Percentiles rank a stretch among this genome's conserved stretches.
These are phyloP conservation scores for Candida adriatica DNA, from an alignment of 805 yeast genomes.

Conservation along the genomic window DNA sequence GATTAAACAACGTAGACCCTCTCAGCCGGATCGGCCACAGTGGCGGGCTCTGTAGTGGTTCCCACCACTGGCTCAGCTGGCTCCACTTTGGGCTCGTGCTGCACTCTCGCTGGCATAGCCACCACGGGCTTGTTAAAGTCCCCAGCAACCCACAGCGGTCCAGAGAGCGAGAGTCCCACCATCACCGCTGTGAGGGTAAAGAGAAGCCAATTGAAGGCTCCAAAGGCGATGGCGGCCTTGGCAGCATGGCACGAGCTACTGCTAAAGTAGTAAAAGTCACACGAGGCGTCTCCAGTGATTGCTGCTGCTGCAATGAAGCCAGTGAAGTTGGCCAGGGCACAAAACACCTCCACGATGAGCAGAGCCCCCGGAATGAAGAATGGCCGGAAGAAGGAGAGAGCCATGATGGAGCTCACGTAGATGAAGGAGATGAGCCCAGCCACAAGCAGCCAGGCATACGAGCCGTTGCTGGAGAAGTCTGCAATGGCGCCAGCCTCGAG, in stretches of 20 bases:
- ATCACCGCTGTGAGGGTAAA: no score
- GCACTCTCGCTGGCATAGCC: no score
- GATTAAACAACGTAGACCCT: no score
- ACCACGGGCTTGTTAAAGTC: no score
- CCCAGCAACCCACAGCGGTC: no score
- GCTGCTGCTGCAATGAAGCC: constrained; percentile 17
- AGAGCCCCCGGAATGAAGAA: constrained; percentile 12
- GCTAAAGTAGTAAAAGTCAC: not conserved
- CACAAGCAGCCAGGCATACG: constrained; percentile 11
- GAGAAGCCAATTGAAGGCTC: constrained; percentile 13
- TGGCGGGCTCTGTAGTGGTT: no score
- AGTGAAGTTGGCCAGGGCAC: constrained; percentile 14
- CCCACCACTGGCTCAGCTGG: no score
- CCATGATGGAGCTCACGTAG: constrained; percentile 4
- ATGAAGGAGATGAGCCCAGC: constrained; percentile 8
- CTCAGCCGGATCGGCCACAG: no score
- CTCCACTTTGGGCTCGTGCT: no score
- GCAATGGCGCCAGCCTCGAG: constrained; percentile 9
- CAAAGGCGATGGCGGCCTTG: constrained; percentile 19
- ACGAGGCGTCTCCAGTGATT: constrained; percentile 9
- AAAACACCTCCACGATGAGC: constrained; percentile 9
- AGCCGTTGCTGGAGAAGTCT: constrained; percentile 5
- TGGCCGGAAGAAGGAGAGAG: constrained; percentile 4
- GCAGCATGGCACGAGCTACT: constrained; percentile 10
- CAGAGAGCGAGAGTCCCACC: no score